These are phyloP conservation scores for Wickerhamomyces tratensis DNA, from an alignment of 805 yeast species.

Conservation along the genomic window DNA sequence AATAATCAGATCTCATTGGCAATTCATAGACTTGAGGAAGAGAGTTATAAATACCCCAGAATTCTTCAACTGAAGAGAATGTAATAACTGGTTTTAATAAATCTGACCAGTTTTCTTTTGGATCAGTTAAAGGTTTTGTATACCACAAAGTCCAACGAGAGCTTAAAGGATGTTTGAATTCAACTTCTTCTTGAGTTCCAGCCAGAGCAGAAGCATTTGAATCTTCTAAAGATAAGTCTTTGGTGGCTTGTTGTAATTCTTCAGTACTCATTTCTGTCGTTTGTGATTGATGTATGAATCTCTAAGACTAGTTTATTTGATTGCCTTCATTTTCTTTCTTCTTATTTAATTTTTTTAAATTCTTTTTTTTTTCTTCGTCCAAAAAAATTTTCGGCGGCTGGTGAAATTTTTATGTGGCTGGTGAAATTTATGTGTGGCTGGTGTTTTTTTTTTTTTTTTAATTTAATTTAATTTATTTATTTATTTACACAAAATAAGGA, in stretches of 20 bases:
- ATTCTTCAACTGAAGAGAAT: slow-evolving; percentile 92
- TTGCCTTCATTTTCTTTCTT: too few species aligned
- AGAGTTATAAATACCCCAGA: slow-evolving; percentile 96
- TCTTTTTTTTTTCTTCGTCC: not conserved
- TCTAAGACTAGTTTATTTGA: too few species aligned
- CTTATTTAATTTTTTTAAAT: too few species aligned
- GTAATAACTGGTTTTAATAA: slow-evolving; percentile 87
- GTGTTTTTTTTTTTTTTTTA: too few species aligned
- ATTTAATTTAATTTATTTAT: too few species aligned
- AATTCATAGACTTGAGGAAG: slow-evolving; percentile 87
- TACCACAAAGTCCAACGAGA: slow-evolving; percentile 96
- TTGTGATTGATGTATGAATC: too few species aligned
- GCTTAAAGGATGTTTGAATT: slow-evolving; percentile 69
- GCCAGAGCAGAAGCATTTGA: too few species aligned
- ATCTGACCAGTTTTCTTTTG: slow-evolving; percentile 80
- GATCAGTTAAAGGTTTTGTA: slow-evolving; percentile 81
- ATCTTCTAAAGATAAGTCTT: slow-evolving; percentile 14
- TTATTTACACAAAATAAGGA: too few species aligned
- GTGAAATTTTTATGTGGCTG: not conserved
- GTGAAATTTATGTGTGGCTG: not conserved
- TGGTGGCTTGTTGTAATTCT: slow-evolving; percentile 18
- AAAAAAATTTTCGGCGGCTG: too few species aligned
- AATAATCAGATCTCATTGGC: slow-evolving; percentile 90
- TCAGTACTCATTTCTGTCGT: slow-evolving; percentile 4
- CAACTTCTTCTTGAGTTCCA: slow-evolving; percentile 13